Evolutionary conservation across 2,329 filamentous ascomycete genomes (phyloP), one percentile per base, ranked within the genome.

Genomic region (Trichoderma breve): DNA sequence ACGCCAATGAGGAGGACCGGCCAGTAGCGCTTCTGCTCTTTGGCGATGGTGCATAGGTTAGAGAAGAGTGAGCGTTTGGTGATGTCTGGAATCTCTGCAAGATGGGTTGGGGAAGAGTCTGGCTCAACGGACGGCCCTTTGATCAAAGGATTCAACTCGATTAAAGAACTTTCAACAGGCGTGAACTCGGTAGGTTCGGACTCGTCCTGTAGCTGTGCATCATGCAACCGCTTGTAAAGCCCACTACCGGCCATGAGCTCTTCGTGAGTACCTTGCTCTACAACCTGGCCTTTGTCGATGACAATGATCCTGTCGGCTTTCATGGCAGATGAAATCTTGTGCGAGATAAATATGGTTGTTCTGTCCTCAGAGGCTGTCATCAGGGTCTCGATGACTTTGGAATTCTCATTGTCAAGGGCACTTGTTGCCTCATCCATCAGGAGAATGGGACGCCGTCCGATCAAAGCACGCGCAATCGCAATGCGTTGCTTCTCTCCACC

Each of bases 401-500:
- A 43, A 43, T 43, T 43, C 18, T 43, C 39, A n/a, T 43, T 43
- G 18, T 43, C 39, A n/a, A 43, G 39, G 7, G 39, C 39, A 43
- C 39, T 43, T 43, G 39, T 43, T 43, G 39, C 39, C 39, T 43
- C 39, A 7, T 43, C 39, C 39, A 43, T 43, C 7, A 43, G 3
- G 39, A 43, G 39, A 43, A 43, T 43, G 18, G 39, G 39, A 43
- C 39, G 39, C 39, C 39, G 39, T 43, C 39, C 39, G 3, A 43
- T 43, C 39, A 43, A 43, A n/a, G 39, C 39, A 43, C 39, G 39
- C 39, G 39, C 39, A 43, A 43, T 43, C 1, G 39, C 39, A 43
- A 43, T 43, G 7, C 39, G 39, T 43, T 43, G 39, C 39, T 43
- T 43, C 39, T 94, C 91, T 1, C 92, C 92, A 28, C 92, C 92